phyloP scores from a whole-genome alignment of 2,329 filamentous ascomycete genomes.

The Hypomyces perniciosus region DNA sequence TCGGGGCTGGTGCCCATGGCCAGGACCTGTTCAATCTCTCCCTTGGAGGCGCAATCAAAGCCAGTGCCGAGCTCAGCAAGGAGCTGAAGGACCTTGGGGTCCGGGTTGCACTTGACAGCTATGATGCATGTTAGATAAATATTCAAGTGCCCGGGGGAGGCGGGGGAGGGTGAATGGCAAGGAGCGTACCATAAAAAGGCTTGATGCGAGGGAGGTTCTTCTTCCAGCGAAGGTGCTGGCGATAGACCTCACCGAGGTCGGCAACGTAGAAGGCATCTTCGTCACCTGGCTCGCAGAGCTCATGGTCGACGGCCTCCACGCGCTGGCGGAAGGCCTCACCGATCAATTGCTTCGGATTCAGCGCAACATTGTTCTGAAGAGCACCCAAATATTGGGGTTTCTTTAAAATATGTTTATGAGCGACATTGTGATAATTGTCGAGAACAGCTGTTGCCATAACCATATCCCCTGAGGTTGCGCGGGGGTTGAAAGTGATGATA shows the following conservation, averaged over 20 bases:
- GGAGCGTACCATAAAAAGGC: constrained; percentile 79
- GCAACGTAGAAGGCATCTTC: constrained; percentile 98
- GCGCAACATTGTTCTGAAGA: constrained; percentile 34
- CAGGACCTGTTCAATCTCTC: constrained; percentile 90
- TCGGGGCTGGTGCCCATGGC: constrained; percentile 74
- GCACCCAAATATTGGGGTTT: constrained; percentile 34
- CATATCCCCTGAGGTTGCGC: constrained; percentile 43
- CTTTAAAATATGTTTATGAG: constrained; percentile 42
- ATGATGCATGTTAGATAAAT: constrained; percentile 10
- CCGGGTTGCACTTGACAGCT: constrained; percentile 99
- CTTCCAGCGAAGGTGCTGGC: constrained; percentile 98
- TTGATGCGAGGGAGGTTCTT: constrained; percentile 85
- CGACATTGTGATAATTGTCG: constrained; percentile 46
- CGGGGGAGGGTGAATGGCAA: not conserved
- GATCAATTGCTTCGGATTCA: constrained; percentile 71
- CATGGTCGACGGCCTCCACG: constrained; percentile 76
- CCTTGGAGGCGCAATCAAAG: constrained; percentile 97
- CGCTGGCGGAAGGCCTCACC: constrained; percentile 80
- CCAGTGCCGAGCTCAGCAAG: constrained; percentile 84
- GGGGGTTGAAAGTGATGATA: constrained; percentile 2
- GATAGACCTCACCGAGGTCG: constrained; percentile 96
- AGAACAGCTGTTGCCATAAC: constrained; percentile 59
- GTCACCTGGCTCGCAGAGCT: constrained; percentile 83
- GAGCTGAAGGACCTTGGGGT: constrained; percentile 80
- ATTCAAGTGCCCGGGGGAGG: not conserved